Evolutionary conservation across 75 land plant species (phyloP), one percentile per base, ranked within the genome.

Genomic region (Cunninghamia lanceolata): DNA sequence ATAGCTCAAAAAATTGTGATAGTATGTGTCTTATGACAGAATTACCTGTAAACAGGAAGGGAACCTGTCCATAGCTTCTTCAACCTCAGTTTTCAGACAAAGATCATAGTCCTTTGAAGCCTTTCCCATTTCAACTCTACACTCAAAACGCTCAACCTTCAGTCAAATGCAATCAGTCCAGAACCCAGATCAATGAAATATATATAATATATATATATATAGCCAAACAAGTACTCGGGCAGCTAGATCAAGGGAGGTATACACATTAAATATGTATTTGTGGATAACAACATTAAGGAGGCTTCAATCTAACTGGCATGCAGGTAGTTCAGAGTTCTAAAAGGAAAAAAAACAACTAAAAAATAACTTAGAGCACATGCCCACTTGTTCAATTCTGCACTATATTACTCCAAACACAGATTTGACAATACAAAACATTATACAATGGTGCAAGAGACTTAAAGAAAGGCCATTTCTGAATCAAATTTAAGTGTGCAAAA

Each of bases 311-410:
- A 39, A 39, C 79, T 76, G 40, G 42, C 79, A 36, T 76, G 79
- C 79, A 76, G 39, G 39, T 13, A 38, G 39, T 77, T 39, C 80
- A 77, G 43, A 38, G 80, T 6, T 28, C 68, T 25, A 63, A 63
- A 63, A 63, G 30, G 30, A 25, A 25, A 63, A 56, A 63, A 63
- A 63, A 63, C 68, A 63, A 9, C 1, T 63, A 63, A 63, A 77
- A 38, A 38, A 38, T 38, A 1, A 16, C 43, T 77, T 77, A 8
- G 21, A 21, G 80, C 80, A 77, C 80, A 77, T 77, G 80, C 80
- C 80, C 80, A 77, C 80, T 77, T 77, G 80, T 40, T 39, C 42
- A 77, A 39, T 77, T 77, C 80, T 77, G 21, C 80, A 77, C 45
- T 77, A 39, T 36, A 76, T 36, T 76, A 76, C 40, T 36, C 21